A percentile compares a stretch with the other conserved stretches of the same genome.
Conservation (phyloP, 2,329 filamentous ascomycete species). For the Pseudocercospora musae region DNA sequence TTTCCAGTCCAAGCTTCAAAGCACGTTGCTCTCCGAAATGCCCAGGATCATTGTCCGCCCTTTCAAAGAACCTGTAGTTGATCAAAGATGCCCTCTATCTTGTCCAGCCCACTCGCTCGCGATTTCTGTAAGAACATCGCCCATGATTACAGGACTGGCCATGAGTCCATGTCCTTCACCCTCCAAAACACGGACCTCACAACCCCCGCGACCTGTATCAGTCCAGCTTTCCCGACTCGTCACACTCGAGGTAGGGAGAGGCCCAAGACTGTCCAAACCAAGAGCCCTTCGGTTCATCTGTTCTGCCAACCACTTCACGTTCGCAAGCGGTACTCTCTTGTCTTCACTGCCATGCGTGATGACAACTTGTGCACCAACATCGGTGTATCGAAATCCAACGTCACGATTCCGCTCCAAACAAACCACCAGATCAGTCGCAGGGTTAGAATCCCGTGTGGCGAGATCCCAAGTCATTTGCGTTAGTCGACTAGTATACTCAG, state of each 20-base stretch:
- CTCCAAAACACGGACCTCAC: slow-evolving; percentile 85
- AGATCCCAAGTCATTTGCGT: slow-evolving; percentile 94
- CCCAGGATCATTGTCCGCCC: no score
- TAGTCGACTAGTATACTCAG: slow-evolving; percentile 75
- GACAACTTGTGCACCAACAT: slow-evolving; percentile 85
- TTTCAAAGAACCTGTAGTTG: not conserved
- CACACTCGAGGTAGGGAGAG: not conserved
- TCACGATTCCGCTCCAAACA: slow-evolving; percentile 87
- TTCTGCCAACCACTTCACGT: slow-evolving; percentile 90
- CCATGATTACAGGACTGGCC: slow-evolving; percentile 92
- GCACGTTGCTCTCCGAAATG: not conserved
- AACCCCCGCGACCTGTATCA: slow-evolving; percentile 51
- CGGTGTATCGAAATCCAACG: slow-evolving; percentile 95
- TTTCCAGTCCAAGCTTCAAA: not conserved
- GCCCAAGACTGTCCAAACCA: slow-evolving; percentile 7
- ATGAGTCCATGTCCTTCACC: slow-evolving; percentile 94
- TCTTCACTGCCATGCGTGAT: slow-evolving; percentile 94
- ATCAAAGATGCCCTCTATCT: slow-evolving; percentile 13
- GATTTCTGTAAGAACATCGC: slow-evolving; percentile 89
- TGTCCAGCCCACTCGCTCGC: slow-evolving; percentile 70
- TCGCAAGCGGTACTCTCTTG: slow-evolving; percentile 87
- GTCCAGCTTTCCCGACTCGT: slow-evolving; percentile 13
- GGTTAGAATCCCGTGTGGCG: slow-evolving; percentile 86
- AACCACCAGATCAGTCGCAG: slow-evolving; percentile 86
- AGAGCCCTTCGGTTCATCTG: slow-evolving; percentile 61